These are phyloP conservation scores for Knoxdaviesia proteae DNA, from an alignment of 2,329 filamentous ascomycete species.

Conservation along the genomic window DNA sequence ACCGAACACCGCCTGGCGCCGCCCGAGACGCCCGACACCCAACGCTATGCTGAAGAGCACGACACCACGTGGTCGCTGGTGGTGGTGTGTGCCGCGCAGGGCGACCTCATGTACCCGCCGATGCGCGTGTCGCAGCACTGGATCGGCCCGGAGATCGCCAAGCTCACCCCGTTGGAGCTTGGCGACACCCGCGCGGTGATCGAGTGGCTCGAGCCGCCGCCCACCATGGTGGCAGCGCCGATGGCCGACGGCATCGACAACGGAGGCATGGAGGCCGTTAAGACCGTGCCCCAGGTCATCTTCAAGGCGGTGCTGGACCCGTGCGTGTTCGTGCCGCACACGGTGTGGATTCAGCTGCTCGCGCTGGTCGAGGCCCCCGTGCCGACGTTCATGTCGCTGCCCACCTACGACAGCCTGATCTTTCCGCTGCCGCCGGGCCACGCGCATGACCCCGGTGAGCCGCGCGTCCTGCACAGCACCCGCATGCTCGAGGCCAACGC, in stretches of 20 bases:
- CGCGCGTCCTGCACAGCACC: slow-evolving; percentile 24
- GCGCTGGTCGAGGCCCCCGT: slow-evolving; percentile 24
- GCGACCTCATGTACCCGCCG: slow-evolving; percentile 28
- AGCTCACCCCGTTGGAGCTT: slow-evolving; percentile 23
- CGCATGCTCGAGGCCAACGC: slow-evolving; percentile 14
- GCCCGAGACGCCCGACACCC: slow-evolving; percentile 14
- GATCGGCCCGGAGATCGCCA: slow-evolving; percentile 48
- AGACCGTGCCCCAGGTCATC: slow-evolving; percentile 46
- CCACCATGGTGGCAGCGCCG: slow-evolving; percentile 21
- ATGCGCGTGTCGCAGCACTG: slow-evolving; percentile 54
- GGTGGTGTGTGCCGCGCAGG: slow-evolving; percentile 38
- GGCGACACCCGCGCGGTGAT: slow-evolving; percentile 20
- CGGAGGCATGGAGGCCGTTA: slow-evolving; percentile 6
- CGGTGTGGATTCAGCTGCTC: slow-evolving; percentile 41
- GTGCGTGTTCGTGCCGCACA: slow-evolving; percentile 47
- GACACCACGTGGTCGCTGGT: slow-evolving; percentile 44
- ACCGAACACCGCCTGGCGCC: slow-evolving; percentile 34
- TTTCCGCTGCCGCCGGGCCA: slow-evolving; percentile 30
- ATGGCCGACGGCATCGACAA: slow-evolving; percentile 17
- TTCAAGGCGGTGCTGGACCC: slow-evolving; percentile 60
- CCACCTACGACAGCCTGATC: slow-evolving; percentile 35
- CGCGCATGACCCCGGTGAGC: slow-evolving; percentile 33
- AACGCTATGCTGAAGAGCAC: slow-evolving; percentile 16
- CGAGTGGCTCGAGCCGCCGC: slow-evolving; percentile 56
- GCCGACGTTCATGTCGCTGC: slow-evolving; percentile 16